These are phyloP conservation scores for Clavispora carvajalis DNA, from an alignment of 805 yeast genomes.

Conservation along the genomic window DNA sequence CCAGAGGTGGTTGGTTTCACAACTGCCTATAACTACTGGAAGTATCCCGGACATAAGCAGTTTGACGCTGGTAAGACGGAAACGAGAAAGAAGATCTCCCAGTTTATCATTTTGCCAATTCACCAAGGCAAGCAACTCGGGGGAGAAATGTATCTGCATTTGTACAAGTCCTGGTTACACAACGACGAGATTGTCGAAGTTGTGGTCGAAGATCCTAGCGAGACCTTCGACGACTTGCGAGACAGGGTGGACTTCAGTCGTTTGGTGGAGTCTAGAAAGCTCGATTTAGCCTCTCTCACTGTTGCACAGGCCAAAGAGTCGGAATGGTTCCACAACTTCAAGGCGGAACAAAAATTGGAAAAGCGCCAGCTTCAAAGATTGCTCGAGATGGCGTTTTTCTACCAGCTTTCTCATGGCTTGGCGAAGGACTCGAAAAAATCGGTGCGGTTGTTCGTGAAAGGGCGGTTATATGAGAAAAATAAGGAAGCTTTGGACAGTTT, in stretches of 20 bases:
- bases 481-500: conserved; percentile 68
- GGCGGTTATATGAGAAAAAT: conserved; percentile 72
- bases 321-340: conserved; percentile 38
- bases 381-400: conserved; percentile 66
- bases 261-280: conserved; percentile 4
- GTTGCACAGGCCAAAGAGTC: conserved; percentile 6
- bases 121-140: conserved; percentile 77
- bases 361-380: conserved; percentile 73
- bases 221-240: conserved; percentile 83
- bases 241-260: conserved; percentile 69
- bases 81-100: conserved; percentile 74
- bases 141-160: conserved; percentile 49
- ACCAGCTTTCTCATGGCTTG: conserved; percentile 24
- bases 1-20: conserved; percentile 67
- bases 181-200: conserved; percentile 59
- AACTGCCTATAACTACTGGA: conserved; percentile 82
- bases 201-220: conserved; percentile 93
- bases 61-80: conserved; percentile 42
- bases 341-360: conserved; percentile 53
- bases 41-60: conserved; percentile 49
- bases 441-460: conserved; percentile 61
- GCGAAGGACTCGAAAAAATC: conserved; percentile 27
- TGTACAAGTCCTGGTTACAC: conserved; percentile 51
- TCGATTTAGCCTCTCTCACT: conserved; percentile 7
- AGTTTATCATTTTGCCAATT: conserved; percentile 80